Evolutionary conservation across 129 eudicot species (phyloP).

Genomic region (Daucus carota): DNA sequence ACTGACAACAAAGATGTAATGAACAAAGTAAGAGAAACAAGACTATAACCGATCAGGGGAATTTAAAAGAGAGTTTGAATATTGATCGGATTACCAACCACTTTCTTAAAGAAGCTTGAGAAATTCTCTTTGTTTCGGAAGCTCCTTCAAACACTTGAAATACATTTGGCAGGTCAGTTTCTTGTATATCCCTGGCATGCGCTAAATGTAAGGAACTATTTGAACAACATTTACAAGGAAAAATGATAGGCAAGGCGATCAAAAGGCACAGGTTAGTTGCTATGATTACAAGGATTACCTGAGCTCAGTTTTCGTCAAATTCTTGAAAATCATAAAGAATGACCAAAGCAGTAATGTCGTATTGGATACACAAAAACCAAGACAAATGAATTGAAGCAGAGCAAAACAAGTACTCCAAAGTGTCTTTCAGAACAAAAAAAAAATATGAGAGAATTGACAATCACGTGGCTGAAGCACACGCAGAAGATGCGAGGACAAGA

Average conservation of each 20-base stretch:
- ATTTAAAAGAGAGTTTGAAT: not conserved
- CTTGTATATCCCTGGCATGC: slow-evolving; percentile 22
- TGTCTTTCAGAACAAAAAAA: slow-evolving; percentile 20
- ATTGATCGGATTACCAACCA: slow-evolving; percentile 30
- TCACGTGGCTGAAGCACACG: not conserved
- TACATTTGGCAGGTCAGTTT: slow-evolving; percentile 27
- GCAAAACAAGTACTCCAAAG: slow-evolving; percentile 24
- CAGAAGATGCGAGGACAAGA: not conserved
- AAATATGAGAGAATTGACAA: not conserved
- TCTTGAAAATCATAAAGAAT: slow-evolving; percentile 12
- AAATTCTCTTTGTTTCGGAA: slow-evolving; percentile 15
- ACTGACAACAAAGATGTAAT: too few relatives aligned
- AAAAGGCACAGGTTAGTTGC: too few relatives aligned
- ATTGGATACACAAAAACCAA: slow-evolving; percentile 17
- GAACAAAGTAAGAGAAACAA: too few relatives aligned
- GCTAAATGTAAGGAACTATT: too few relatives aligned
- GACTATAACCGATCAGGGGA: too few relatives aligned
- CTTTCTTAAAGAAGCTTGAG: slow-evolving; percentile 21
- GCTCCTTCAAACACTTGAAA: slow-evolving; percentile 35
- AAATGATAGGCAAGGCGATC: too few relatives aligned
- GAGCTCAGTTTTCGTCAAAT: too few relatives aligned
- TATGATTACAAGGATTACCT: too few relatives aligned
- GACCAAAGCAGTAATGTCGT: slow-evolving; percentile 4
- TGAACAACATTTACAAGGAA: too few relatives aligned
- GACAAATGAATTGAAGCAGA: slow-evolving; percentile 21